A percentile compares a stretch with the other conserved stretches of the same genome.
phyloP scores from a whole-genome alignment of 768 basidiomycete genomes.

The Lactarius hatsudake region DNA sequence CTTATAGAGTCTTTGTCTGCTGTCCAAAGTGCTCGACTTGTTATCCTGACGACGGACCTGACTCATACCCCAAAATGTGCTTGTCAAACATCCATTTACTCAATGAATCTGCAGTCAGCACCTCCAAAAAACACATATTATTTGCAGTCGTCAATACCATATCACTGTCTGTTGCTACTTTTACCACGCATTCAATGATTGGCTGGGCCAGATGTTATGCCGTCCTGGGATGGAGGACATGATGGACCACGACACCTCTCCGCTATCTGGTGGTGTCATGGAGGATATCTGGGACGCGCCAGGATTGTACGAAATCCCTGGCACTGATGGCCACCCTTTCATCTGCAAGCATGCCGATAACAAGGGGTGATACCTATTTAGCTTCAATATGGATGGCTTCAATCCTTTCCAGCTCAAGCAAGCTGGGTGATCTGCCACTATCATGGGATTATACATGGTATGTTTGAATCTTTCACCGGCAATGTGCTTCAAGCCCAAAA shows the following conservation, averaged over 20 bases:
- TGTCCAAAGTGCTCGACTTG: constrained; percentile 16
- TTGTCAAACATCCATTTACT: background rate
- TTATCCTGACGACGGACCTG: constrained; percentile 3
- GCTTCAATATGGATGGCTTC: constrained; percentile 38
- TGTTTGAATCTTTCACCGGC: constrained; percentile 40
- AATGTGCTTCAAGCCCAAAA: constrained; percentile 37
- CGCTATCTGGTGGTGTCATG: background rate
- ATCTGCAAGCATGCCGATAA: background rate
- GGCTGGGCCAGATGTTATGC: constrained; percentile 9
- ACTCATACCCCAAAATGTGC: constrained; percentile 9
- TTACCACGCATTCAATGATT: constrained; percentile 16
- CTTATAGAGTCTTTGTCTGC: background rate
- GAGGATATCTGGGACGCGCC: constrained; percentile 19
- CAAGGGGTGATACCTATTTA: constrained; percentile 33
- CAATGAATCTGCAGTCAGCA: background rate
- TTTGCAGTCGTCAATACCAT: background rate
- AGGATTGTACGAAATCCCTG: background rate
- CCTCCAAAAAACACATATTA: background rate
- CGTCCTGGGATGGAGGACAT: constrained; percentile 13
- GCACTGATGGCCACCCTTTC: constrained; percentile 9
- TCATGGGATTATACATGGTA: constrained; percentile 35
- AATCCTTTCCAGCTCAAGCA: constrained; percentile 37
- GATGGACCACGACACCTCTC: background rate
- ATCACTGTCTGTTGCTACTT: background rate
- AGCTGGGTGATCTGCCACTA: constrained; percentile 31